Conservation (phyloP, 1,284 basidiomycete genomes). For the Trichosporon ovoides region DNA sequence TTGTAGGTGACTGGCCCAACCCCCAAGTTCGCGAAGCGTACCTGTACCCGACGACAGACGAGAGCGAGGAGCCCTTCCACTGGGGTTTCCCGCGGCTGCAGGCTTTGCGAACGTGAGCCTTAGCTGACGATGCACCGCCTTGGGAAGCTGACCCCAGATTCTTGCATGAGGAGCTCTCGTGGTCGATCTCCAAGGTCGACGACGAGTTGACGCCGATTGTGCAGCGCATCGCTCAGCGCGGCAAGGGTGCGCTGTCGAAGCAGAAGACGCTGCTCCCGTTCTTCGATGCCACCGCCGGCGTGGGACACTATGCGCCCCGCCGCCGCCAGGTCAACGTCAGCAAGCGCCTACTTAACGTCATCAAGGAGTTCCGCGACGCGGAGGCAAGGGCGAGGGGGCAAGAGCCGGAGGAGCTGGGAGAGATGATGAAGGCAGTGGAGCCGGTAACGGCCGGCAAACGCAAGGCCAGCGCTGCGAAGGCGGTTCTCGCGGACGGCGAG, state of each 20-base stretch:
- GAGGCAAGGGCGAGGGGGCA: slow-evolving; percentile 35
- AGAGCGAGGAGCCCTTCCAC: slow-evolving; percentile 88
- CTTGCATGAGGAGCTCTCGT: slow-evolving; percentile 76
- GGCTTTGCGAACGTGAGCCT: slow-evolving; percentile 67
- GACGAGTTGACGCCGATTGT: slow-evolving; percentile 90
- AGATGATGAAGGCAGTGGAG: slow-evolving; percentile 45
- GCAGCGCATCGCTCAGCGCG: slow-evolving; percentile 75
- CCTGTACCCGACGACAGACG: slow-evolving; percentile 81
- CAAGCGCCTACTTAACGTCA: slow-evolving; percentile 83
- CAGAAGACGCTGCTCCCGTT: slow-evolving; percentile 58
- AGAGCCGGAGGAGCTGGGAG: slow-evolving; percentile 32
- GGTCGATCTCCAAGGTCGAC: slow-evolving; percentile 81
- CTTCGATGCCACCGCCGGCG: slow-evolving; percentile 52
- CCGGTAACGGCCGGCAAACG: slow-evolving; percentile 37
- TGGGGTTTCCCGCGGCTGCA: slow-evolving; percentile 97
- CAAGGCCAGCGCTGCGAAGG: slow-evolving; percentile 7
- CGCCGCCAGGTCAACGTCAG: slow-evolving; percentile 69
- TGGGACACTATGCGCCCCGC: slow-evolving; percentile 62
- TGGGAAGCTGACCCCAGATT: slow-evolving; percentile 55
- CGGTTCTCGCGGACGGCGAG: not conserved
- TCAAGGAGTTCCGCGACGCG: slow-evolving; percentile 70
- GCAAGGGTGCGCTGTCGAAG: slow-evolving; percentile 57
- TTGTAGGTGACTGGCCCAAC: slow-evolving; percentile 83
- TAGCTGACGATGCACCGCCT: not conserved
- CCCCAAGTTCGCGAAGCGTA: slow-evolving; percentile 85